Base-by-base conservation (phyloP, 768 basidiomycete genomes). In the Phlebiopsis flavidoalba region DNA sequence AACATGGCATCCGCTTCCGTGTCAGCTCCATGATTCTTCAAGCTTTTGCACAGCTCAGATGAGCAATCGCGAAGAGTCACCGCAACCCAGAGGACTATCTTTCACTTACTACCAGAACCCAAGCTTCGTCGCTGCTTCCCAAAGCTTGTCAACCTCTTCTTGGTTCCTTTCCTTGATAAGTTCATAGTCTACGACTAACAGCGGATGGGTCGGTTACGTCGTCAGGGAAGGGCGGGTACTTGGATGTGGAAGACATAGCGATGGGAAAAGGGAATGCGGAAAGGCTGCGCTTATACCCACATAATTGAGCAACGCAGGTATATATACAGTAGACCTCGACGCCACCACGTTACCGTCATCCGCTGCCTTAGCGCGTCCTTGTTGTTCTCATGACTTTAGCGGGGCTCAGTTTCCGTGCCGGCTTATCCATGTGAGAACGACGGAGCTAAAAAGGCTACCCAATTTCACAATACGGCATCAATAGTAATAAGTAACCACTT, bases 61-160 rank as follows among this genome's bases (percentile, higher is more conserved):
- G 10, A 35, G 17, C 50, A 5, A 10, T n/a, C 22, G 31, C n/a
- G n/a, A n/a, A n/a, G n/a, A n/a, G n/a, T n/a, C n/a, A n/a, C n/a
- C n/a, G n/a, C n/a, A n/a, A n/a, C n/a, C n/a, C n/a, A 15, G 36
- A 6, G n/a, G 33, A 21, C 1, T 22, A 40, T n/a, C 5, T 52
- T 45, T 10, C 33, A 78, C 80, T 66, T 66, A 80, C 78, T 82
- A 83, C 77, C 81, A 83, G 69, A 83, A 83, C 0, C 81, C 82
- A 17, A 83, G 71, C 31, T 72, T 70, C 0, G 77, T 80, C 17
- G 79, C 78, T 0, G 81, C 81, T 24, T 77, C 66, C 77, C 78
- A 82, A 19, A 83, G 73, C 53, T 66, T 72, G 6, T 76, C 72
- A 8, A 77, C 66, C 66, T 81, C 82, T 1, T 57, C 58, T 8